A percentile compares a stretch with the other conserved stretches of the same genome.
phyloP scores from a whole-genome alignment of 495 filamentous ascomycete genomes.

The Aspergillus coremiiformis region DNA sequence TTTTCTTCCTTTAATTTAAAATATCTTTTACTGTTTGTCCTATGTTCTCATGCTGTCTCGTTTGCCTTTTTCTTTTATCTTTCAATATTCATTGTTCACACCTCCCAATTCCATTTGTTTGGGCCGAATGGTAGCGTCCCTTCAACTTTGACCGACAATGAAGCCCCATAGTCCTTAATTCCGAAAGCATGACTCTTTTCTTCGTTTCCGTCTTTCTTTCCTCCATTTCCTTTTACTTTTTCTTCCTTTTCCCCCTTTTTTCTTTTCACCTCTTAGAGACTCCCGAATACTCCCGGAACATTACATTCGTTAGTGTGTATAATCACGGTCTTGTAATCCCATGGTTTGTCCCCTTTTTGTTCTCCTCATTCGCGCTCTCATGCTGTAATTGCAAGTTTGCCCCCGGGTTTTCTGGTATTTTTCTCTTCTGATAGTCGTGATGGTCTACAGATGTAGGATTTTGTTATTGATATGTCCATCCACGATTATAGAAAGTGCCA shows the following conservation, averaged over 20 bases:
- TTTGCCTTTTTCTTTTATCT: slow-evolving; percentile 12
- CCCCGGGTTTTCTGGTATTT: not conserved
- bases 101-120: slow-evolving; percentile 11
- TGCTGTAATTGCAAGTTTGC: not conserved
- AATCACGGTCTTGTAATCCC: slow-evolving; percentile 8
- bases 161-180: slow-evolving; percentile 27
- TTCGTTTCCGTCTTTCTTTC: slow-evolving; percentile 12
- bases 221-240: not conserved
- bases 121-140: slow-evolving; percentile 5
- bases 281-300: slow-evolving; percentile 7
- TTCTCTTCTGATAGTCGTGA: not conserved
- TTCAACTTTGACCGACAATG: slow-evolving; percentile 17
- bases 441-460: not conserved
- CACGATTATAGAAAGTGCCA: not conserved
- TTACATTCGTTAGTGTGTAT: slow-evolving; percentile 12
- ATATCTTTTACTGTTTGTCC: too few species aligned
- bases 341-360: not conserved
- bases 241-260: slow-evolving; percentile 2
- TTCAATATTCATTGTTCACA: slow-evolving; percentile 8
- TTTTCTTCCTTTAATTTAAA: not conserved
- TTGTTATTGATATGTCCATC: not conserved
- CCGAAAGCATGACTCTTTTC: slow-evolving; percentile 25
- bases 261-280: slow-evolving; percentile 10
- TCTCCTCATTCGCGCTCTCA: not conserved
- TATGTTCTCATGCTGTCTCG: not conserved